Conservation (phyloP, 1,139 yeast genomes). For the Pichia sp. region DNA sequence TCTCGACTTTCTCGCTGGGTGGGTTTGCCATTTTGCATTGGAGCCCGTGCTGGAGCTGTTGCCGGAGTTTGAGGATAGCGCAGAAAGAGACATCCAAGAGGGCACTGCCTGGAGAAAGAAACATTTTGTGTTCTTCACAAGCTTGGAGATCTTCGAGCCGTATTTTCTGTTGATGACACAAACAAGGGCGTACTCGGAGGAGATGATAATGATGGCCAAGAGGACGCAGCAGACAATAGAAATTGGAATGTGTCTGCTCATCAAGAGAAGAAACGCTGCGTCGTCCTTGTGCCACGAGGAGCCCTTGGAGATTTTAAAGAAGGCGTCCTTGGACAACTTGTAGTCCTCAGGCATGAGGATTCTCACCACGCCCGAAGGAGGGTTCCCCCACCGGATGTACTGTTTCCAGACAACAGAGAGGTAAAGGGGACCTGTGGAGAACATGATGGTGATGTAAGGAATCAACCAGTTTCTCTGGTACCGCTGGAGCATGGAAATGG, state of each 20-base stretch:
- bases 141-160: constrained; percentile 8
- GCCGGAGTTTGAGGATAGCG: neutral
- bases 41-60: neutral
- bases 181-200: constrained; percentile 54
- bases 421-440: constrained; percentile 87
- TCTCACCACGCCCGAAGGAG: constrained; percentile 58
- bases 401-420: constrained; percentile 84
- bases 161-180: constrained; percentile 10
- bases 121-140: neutral
- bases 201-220: constrained; percentile 53
- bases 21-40: constrained; percentile 20
- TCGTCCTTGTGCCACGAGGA: constrained; percentile 89
- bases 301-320: constrained; percentile 70
- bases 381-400: constrained; percentile 74
- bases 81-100: neutral
- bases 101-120: neutral
- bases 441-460: constrained; percentile 90
- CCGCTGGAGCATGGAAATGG: constrained; percentile 55
- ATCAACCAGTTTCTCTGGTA: constrained; percentile 73
- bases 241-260: constrained; percentile 66
- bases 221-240: constrained; percentile 67
- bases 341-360: constrained; percentile 70
- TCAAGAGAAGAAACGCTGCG: constrained; percentile 66
- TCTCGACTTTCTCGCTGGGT: constrained; percentile 35
- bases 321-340: constrained; percentile 51